Base-by-base conservation (phyloP, 1,139 yeast genomes). In the Pichia sp. region DNA sequence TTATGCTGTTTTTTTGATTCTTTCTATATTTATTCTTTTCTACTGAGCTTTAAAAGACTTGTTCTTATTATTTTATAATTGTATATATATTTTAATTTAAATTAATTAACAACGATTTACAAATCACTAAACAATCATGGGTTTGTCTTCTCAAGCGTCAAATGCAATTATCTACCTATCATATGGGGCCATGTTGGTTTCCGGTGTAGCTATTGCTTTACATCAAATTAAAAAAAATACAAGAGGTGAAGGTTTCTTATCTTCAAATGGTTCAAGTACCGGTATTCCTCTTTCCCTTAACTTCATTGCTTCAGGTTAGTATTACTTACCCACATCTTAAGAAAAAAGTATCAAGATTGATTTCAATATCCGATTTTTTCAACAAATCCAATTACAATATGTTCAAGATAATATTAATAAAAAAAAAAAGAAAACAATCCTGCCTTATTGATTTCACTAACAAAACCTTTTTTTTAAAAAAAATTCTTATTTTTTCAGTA, bases 241-340 rank as follows among this genome's bases (percentile, higher is more conserved):
- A 43, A 56, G 36, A 8, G 64, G 67, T 39, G 68, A 71, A 37
- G 72, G 78, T 2, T 87, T 84, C 57, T 65, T 87, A 44, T 72
- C 87, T 2, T 81, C 89, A 1, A 87, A 87, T 64, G 85, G 92
- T 20, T 81, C 95, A 3, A 89, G 86, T 58, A 70, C 73, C 43
- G 95, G 87, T 27, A 39, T 85, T n/a, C 95, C 96, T 1, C 68
- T 87, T 54, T 85, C 95, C 0, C 69, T 87, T 50, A 87, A 87
- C 62, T 87, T 87, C 60, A 78, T 87, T 50, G 96, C 96, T 42
- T 82, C 95, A 55, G 94, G 95, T 77, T 74, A 69, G 92, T 82
- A 63, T 55, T 26, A 11, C 36, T 37, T 31, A n/a, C n/a, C n/a
- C n/a, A 20, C n/a, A 25, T 30, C 31, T 30, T 16, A 11, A 3